Evolutionary conservation across 2,329 filamentous ascomycete species (phyloP).

Genomic region (Gaeumannomyces tritici): DNA sequence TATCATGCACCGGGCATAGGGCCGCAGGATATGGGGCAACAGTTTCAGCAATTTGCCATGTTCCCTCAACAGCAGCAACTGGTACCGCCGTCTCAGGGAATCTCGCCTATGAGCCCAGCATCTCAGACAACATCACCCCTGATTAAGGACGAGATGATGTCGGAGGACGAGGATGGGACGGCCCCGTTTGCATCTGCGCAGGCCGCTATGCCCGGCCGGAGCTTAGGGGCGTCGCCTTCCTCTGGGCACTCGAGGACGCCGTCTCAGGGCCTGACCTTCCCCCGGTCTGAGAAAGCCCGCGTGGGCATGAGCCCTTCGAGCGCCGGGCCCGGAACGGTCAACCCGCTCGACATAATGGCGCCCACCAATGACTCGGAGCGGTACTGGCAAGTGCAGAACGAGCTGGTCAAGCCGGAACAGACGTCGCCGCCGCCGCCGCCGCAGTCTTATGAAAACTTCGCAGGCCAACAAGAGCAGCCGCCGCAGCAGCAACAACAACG

Average conservation of each 20-base stretch:
- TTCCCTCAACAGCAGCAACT: conserved; percentile 2
- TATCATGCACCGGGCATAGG: neutral
- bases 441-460: neutral
- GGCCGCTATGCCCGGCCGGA: neutral
- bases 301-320: conserved; percentile 15
- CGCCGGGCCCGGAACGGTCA: conserved; percentile 36
- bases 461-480: neutral
- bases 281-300: conserved; percentile 7
- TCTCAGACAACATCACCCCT: conserved; percentile 8
- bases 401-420: conserved; percentile 23
- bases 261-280: conserved; percentile 5
- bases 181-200: neutral
- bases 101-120: conserved; percentile 11
- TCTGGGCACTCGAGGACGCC: neutral
- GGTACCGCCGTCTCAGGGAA: conserved; percentile 1
- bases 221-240: neutral
- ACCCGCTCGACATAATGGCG: conserved; percentile 45
- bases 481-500: neutral
- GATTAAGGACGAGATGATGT: conserved; percentile 1
- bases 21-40: neutral
- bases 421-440: conserved; percentile 15
- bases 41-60: conserved; percentile 2
- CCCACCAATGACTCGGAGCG: conserved; percentile 25
- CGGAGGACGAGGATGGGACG: conserved; percentile 3
- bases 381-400: conserved; percentile 21